Conservation (phyloP, 1,284 basidiomycete species). For the Hemileia vastatrix region DNA sequence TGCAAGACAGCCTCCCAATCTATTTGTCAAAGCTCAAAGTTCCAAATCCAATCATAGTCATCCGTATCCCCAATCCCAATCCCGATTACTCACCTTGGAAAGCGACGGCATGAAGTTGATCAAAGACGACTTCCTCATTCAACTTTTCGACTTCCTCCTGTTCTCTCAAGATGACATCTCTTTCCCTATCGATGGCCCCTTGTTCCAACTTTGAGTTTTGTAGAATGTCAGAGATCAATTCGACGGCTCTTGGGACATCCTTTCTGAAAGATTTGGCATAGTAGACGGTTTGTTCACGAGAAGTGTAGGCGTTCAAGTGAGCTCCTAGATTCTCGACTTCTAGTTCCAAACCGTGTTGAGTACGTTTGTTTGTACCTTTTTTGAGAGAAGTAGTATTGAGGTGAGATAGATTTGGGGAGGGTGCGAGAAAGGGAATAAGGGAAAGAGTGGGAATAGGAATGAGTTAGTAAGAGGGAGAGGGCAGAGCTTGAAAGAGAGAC, state of each 20-base stretch:
- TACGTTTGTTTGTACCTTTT: conserved; percentile 81
- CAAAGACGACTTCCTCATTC: conserved; percentile 95
- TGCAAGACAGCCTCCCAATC: no score
- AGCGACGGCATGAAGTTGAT: conserved; percentile 91
- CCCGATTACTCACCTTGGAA: conserved; percentile 84
- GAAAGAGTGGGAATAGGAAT: no score
- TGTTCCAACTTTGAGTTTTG: conserved; percentile 92
- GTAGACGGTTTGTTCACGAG: conserved; percentile 97
- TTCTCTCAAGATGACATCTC: conserved; percentile 92
- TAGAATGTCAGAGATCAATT: conserved; percentile 96
- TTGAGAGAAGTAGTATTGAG: background rate
- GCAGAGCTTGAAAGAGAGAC: background rate
- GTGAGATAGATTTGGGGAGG: background rate
- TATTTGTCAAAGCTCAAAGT: no score
- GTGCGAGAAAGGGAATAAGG: no score
- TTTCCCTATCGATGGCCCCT: conserved; percentile 82
- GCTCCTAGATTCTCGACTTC: conserved; percentile 98
- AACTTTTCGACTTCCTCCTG: conserved; percentile 99
- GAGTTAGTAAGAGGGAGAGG: background rate
- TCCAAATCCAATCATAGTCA: no score
- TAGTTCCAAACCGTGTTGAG: conserved; percentile 83
- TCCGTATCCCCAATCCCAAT: no score
- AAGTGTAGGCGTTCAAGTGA: conserved; percentile 96
- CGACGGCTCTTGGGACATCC: conserved; percentile 81
- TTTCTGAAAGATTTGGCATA: conserved; percentile 98